A percentile compares a stretch with the other conserved stretches of the same genome.
Conservation (phyloP, 345 rosid genomes). For the Nasturtium officinale region DNA sequence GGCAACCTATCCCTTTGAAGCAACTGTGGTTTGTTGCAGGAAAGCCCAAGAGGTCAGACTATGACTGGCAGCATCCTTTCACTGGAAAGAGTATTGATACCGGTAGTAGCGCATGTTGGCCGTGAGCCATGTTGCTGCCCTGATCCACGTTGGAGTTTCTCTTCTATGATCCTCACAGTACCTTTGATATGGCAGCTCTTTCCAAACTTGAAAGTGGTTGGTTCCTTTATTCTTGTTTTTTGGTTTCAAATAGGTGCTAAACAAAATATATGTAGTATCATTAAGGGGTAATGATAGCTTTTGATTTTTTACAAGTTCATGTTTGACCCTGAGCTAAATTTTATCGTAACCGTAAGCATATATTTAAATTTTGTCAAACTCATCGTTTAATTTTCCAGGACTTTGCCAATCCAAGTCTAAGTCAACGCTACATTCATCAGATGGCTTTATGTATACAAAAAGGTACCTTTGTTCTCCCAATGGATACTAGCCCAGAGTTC, state of each 20-base stretch:
- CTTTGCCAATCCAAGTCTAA: constrained; percentile 64
- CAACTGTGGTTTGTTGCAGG: constrained; percentile 53
- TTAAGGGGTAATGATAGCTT: constrained; percentile 14
- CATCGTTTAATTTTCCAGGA: constrained; percentile 55
- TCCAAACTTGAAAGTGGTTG: constrained; percentile 81
- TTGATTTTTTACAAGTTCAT: neutral
- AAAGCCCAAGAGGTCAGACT: constrained; percentile 44
- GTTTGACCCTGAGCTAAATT: constrained; percentile 24
- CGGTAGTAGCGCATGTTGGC: constrained; percentile 67
- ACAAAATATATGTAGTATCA: constrained; percentile 1
- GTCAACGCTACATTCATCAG: constrained; percentile 74
- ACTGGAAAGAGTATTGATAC: constrained; percentile 63
- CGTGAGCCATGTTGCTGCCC: constrained; percentile 68
- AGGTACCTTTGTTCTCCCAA: constrained; percentile 62
- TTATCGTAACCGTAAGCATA: constrained; percentile 7
- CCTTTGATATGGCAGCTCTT: constrained; percentile 84
- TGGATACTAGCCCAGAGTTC: constrained; percentile 59
- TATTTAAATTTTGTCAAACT: constrained; percentile 29
- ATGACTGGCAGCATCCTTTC: constrained; percentile 49
- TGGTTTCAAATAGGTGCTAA: neutral
- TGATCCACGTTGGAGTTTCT: constrained; percentile 75
- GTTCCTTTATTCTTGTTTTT: constrained; percentile 23
- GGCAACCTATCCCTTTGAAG: constrained; percentile 24
- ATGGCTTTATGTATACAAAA: constrained; percentile 69
- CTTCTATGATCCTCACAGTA: constrained; percentile 81